These are phyloP conservation scores for Beauveria varroae DNA, from an alignment of 2,329 filamentous ascomycete genomes.

Conservation along the genomic window DNA sequence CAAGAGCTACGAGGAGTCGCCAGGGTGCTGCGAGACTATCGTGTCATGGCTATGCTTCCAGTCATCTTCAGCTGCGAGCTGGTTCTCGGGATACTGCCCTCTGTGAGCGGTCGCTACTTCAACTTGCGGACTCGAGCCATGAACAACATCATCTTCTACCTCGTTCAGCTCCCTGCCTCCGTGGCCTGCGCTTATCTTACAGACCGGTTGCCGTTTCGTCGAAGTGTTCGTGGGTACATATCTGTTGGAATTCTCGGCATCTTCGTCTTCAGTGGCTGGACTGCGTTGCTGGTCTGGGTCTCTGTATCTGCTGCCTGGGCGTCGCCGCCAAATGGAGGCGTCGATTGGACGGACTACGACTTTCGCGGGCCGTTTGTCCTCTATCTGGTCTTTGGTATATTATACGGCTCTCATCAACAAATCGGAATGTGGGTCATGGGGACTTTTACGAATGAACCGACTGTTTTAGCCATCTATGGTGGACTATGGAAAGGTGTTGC, in stretches of 20 bases:
- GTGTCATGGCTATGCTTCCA: constrained; percentile 13
- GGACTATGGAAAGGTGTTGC: constrained; percentile 14
- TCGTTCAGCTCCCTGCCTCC: constrained; percentile 14
- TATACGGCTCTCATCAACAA: constrained; percentile 13
- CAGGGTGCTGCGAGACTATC: constrained; percentile 9
- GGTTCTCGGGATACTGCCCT: constrained; percentile 10
- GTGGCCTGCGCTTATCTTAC: constrained; percentile 11
- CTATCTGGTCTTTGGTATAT: constrained; percentile 13
- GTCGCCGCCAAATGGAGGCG: constrained; percentile 3
- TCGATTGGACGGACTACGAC: constrained; percentile 13
- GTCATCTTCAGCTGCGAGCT: constrained; percentile 15
- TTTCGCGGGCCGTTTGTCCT: constrained; percentile 13
- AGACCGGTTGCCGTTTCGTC: constrained; percentile 5
- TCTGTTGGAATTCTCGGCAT: constrained; percentile 8
- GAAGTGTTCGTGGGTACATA: constrained; percentile 5
- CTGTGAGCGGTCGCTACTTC: constrained; percentile 15
- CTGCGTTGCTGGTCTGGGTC: constrained; percentile 10
- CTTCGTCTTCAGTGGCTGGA: constrained; percentile 8
- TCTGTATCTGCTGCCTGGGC: constrained; percentile 1
- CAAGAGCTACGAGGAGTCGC: constrained; percentile 12
- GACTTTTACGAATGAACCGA: constrained; percentile 15
- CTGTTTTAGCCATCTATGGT: constrained; percentile 11
- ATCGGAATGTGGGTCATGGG: constrained; percentile 14
- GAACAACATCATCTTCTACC: constrained; percentile 14
- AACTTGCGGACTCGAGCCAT: constrained; percentile 14